phyloP scores from a whole-genome alignment of 2,329 filamentous ascomycete genomes.

The Xylaria sp. region DNA sequence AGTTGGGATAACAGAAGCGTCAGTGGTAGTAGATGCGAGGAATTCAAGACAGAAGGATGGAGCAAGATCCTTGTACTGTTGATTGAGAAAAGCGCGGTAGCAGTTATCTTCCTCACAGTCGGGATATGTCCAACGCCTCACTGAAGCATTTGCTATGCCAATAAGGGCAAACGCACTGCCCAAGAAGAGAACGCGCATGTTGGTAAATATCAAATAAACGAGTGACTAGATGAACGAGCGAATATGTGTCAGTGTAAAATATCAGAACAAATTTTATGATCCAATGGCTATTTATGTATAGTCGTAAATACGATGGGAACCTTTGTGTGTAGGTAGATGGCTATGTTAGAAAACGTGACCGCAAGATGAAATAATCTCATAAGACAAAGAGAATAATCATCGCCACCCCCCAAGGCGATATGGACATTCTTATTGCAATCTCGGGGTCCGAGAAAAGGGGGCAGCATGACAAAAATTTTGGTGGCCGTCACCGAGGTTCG shows the following conservation, averaged over 20 bases:
- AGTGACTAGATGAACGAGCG: conserved; percentile 16
- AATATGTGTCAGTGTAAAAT: conserved; percentile 30
- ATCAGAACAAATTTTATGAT: conserved; percentile 29
- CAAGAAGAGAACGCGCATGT: conserved; percentile 39
- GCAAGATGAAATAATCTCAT: conserved; percentile 25
- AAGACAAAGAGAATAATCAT: background rate
- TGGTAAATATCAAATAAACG: conserved; percentile 22
- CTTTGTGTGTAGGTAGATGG: conserved; percentile 14
- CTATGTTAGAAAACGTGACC: conserved; percentile 34
- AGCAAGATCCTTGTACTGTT: conserved; percentile 22
- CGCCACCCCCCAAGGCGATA: conserved; percentile 4
- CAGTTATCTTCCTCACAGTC: conserved; percentile 32
- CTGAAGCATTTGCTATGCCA: conserved; percentile 36
- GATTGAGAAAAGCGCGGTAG: conserved; percentile 31
- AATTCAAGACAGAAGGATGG: conserved; percentile 34
- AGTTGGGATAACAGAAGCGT: conserved; percentile 33
- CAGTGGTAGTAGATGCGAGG: conserved; percentile 35
- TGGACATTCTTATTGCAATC: conserved; percentile 17
- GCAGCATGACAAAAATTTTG: background rate
- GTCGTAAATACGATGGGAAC: background rate
- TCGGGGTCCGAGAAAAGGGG: conserved; percentile 20
- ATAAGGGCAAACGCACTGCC: conserved; percentile 40
- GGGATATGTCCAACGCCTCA: conserved; percentile 32
- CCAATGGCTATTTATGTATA: conserved; percentile 37
- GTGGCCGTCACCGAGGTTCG: background rate